These are phyloP conservation scores for Brassica cretica DNA, from an alignment of 345 rosid species.

Conservation along the genomic window DNA sequence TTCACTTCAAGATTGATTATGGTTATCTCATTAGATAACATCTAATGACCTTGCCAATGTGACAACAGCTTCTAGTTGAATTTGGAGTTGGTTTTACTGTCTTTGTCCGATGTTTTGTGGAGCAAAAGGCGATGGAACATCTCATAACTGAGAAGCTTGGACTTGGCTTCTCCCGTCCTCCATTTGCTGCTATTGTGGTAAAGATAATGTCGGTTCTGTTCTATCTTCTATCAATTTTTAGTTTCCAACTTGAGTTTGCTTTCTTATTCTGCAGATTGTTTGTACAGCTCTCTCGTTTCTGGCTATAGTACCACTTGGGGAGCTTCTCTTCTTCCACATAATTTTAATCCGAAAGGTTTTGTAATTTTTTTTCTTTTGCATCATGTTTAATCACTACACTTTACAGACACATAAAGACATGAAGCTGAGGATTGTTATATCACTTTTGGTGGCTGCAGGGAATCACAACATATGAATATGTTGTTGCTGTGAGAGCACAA, in stretches of 20 bases:
- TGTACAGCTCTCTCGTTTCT: conserved; percentile 80
- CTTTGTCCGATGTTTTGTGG: conserved; percentile 81
- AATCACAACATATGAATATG: conserved; percentile 90
- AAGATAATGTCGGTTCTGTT: background rate
- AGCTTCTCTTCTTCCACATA: conserved; percentile 86
- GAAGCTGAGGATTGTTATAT: background rate
- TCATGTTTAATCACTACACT: too few relatives aligned
- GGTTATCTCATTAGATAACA: background rate
- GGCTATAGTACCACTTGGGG: conserved; percentile 84
- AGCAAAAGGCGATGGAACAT: conserved; percentile 63
- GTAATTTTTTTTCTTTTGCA: conserved; percentile 17
- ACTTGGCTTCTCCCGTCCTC: conserved; percentile 75
- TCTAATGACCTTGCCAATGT: background rate
- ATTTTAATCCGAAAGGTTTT: conserved; percentile 76
- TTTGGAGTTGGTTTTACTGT: conserved; percentile 87
- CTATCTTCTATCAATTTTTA: conserved; percentile 11
- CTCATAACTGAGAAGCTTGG: conserved; percentile 82
- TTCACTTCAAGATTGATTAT: too few relatives aligned
- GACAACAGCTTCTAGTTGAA: conserved; percentile 74
- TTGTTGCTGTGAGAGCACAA: conserved; percentile 88
- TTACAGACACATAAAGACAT: too few relatives aligned
- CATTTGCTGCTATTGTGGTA: conserved; percentile 83
- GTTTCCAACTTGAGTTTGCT: background rate
- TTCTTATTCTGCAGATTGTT: conserved; percentile 51
- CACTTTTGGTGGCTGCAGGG: conserved; percentile 55